A percentile compares a stretch with the other conserved stretches of the same genome.
These are phyloP conservation scores for Erysiphe pulchra DNA, from an alignment of 2,329 filamentous ascomycete species.

Conservation along the genomic window DNA sequence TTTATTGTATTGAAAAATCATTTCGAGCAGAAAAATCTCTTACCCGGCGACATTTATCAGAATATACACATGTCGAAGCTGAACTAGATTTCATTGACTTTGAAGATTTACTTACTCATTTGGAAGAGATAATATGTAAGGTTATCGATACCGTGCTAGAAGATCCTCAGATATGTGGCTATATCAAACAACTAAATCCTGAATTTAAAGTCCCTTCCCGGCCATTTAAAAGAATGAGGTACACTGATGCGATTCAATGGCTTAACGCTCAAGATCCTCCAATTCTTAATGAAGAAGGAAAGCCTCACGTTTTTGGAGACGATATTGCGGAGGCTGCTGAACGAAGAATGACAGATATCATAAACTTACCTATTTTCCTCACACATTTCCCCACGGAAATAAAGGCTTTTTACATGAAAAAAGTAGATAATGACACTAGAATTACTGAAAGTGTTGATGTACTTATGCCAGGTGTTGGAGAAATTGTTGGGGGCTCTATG, in stretches of 20 bases:
- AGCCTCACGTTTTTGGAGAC: constrained; percentile 78
- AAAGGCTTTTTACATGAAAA: constrained; percentile 99
- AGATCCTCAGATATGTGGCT: constrained; percentile 44
- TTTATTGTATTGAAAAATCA: constrained; percentile 95
- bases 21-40: constrained; percentile 95
- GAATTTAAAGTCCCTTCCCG: constrained; percentile 57
- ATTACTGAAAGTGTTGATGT: constrained; percentile 84
- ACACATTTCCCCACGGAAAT: constrained; percentile 95
- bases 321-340: constrained; percentile 97
- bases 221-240: constrained; percentile 88
- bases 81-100: constrained; percentile 94
- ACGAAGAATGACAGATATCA: constrained; percentile 86
- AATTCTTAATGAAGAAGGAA: constrained; percentile 78
- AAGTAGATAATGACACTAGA: constrained; percentile 48
- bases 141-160: constrained; percentile 43
- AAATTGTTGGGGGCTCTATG: constrained; percentile 94
- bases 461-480: constrained; percentile 76
- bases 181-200: constrained; percentile 75
- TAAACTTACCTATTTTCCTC: constrained; percentile 84
- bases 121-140: constrained; percentile 48
- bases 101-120: constrained; percentile 59
- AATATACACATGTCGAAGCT: constrained; percentile 92
- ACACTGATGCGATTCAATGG: constrained; percentile 85
- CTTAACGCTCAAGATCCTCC: constrained; percentile 53
- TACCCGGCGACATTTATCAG: constrained; percentile 77